Base-by-base conservation (phyloP, 805 yeast species). In the Ogataea zsoltii region DNA sequence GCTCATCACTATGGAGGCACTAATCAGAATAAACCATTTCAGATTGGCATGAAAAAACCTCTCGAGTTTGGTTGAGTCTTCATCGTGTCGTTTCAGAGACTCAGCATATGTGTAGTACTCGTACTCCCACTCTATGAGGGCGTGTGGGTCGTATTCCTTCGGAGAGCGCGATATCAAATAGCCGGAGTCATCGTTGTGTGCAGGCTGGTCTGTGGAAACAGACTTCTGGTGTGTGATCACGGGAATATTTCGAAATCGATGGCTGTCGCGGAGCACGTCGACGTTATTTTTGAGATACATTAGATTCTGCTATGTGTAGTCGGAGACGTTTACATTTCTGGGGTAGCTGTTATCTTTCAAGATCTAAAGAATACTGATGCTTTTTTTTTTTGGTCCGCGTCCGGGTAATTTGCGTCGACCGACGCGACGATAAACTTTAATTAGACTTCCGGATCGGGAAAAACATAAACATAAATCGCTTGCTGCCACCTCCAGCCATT, bases 91-190 rank as follows among this genome's bases (percentile, higher is more conserved):
- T 39, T 35, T 54, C 32, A 31, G 56, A 49, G 40, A 54, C 33
- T 32, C 51, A 39, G 32, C 21, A 19, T 44, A 44, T 2, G 33
- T 28, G 14, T 41, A 15, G 18, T 77, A 70, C 51, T 79, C 83
- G 33, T 63, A 65, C 33, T 69, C 64, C 85, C 85, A 79, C 49
- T 79, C 82, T 16, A 79, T 76, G 41, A 70, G 70, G 15, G 76
- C 67, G 38, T 67, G 63, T 49, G 72, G 61, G 23, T 65, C 69
- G 50, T 76, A 75, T 45, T 46, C 41, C 55, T 57, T 7, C 29
- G 25, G 10, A 44, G 21, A 11, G 29, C 17, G 13, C 14, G 15
- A 5, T 40, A 21, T 3, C 40, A 35, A 37, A 38, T 3, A 13
- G 25, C 21, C 3, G 21, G 31, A 19, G 4, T 5, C 14, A 11